Conservation (phyloP, 306 rosid species). For the Lablab purpureus region DNA sequence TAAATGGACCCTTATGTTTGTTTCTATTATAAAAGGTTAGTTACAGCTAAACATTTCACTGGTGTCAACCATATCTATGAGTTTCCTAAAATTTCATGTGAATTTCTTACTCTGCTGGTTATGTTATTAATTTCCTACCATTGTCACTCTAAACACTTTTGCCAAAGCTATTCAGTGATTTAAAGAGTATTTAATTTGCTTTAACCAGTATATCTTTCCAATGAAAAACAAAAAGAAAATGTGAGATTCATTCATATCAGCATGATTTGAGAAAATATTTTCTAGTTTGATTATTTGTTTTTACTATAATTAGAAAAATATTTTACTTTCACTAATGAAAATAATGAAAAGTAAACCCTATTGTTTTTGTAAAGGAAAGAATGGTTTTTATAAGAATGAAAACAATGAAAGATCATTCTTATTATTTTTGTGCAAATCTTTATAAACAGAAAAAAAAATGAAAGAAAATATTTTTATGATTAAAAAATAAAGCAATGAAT, state of each 20-base stretch:
- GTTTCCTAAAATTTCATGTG: conserved; percentile 7
- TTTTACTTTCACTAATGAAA: neutral
- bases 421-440: neutral
- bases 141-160: neutral
- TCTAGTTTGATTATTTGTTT: neutral
- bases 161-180: conserved; percentile 6
- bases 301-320: neutral
- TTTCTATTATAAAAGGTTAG: neutral
- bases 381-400: no score
- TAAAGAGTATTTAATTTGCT: neutral
- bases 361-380: neutral
- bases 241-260: no score
- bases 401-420: neutral
- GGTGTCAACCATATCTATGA: neutral
- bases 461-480: neutral
- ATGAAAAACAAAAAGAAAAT: no score
- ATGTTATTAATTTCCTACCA: conserved; percentile 6
- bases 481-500: neutral
- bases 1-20: neutral
- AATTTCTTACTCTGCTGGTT: neutral
- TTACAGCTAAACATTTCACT: neutral
- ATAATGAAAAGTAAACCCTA: neutral
- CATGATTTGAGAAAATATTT: neutral
- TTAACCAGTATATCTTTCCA: no score
- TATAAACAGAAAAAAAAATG: neutral